Conservation (phyloP, 2,329 filamentous ascomycete species). For the Talaromyces sp. region DNA sequence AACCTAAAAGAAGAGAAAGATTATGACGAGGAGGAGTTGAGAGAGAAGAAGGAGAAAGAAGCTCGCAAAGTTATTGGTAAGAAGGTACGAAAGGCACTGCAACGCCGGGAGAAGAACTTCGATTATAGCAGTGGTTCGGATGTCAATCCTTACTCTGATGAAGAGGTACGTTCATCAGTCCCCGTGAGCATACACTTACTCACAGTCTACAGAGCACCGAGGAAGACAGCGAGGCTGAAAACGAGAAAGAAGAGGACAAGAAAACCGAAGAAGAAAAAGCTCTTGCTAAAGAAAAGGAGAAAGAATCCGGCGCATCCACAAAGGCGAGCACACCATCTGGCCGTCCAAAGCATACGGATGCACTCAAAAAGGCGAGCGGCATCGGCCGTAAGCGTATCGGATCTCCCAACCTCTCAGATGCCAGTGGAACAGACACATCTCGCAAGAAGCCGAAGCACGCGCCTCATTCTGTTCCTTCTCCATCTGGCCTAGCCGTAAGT, state of each 20-base stretch:
- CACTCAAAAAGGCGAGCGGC: constrained; percentile 50
- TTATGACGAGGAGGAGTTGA: constrained; percentile 64
- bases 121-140: constrained; percentile 75
- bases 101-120: constrained; percentile 79
- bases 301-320: constrained; percentile 56
- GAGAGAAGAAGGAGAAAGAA: constrained; percentile 62
- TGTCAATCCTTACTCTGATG: constrained; percentile 55
- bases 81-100: constrained; percentile 72
- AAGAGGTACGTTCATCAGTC: constrained; percentile 42
- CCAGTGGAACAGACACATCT: constrained; percentile 84
- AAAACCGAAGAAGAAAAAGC: constrained; percentile 58
- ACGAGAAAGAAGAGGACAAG: constrained; percentile 57
- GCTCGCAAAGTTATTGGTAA: constrained; percentile 70
- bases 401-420: constrained; percentile 83
- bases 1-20: constrained; percentile 70
- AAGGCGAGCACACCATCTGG: constrained; percentile 68
- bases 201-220: constrained; percentile 50
- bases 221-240: constrained; percentile 61
- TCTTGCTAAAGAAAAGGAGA: constrained; percentile 40
- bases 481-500: constrained; percentile 51
- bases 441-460: constrained; percentile 77
- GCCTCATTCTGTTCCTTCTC: constrained; percentile 54
- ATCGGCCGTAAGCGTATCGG: constrained; percentile 74
- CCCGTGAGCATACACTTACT: neutral
- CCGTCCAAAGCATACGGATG: constrained; percentile 52